These are phyloP conservation scores for Dendrostoma leiphaemia DNA, from an alignment of 2,329 filamentous ascomycete species.

Conservation along the genomic window DNA sequence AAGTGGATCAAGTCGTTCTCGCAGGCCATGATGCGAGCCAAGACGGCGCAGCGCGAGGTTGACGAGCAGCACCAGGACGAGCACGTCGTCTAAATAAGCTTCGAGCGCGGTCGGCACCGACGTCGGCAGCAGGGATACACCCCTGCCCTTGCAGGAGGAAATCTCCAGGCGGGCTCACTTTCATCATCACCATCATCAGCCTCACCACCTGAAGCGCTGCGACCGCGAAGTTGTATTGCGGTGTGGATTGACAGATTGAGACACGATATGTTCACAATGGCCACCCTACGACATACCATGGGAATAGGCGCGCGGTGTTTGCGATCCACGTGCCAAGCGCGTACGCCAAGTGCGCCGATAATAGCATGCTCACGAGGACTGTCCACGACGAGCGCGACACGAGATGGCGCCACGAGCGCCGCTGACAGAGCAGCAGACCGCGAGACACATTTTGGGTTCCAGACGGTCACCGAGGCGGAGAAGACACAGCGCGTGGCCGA, in stretches of 20 bases:
- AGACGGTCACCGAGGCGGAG: conserved; percentile 76
- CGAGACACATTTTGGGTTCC: conserved; percentile 88
- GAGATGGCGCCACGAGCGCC: conserved; percentile 1
- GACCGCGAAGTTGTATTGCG: too few relatives aligned
- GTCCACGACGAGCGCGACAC: conserved; percentile 4
- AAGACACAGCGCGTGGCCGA: conserved; percentile 72
- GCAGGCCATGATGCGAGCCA: conserved; percentile 21
- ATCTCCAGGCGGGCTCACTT: background rate
- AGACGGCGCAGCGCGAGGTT: conserved; percentile 16
- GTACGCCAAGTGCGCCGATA: background rate
- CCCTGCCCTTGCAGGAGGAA: background rate
- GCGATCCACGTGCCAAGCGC: background rate
- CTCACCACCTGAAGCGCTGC: background rate
- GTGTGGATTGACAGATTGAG: too few relatives aligned
- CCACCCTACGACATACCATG: conserved; percentile 4
- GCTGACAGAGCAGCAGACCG: conserved; percentile 38
- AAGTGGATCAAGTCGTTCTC: conserved; percentile 25
- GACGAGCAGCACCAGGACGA: background rate
- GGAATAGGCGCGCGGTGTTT: conserved; percentile 11
- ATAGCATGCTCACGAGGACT: conserved; percentile 9
- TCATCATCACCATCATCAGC: background rate
- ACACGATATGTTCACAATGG: conserved; percentile 11
- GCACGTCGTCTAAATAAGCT: background rate
- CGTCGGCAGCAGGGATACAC: conserved; percentile 2
- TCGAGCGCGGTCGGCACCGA: background rate